phyloP scores from a whole-genome alignment of 108 stramenopile species.

The Pseudonitzschia delicatissima region DNA sequence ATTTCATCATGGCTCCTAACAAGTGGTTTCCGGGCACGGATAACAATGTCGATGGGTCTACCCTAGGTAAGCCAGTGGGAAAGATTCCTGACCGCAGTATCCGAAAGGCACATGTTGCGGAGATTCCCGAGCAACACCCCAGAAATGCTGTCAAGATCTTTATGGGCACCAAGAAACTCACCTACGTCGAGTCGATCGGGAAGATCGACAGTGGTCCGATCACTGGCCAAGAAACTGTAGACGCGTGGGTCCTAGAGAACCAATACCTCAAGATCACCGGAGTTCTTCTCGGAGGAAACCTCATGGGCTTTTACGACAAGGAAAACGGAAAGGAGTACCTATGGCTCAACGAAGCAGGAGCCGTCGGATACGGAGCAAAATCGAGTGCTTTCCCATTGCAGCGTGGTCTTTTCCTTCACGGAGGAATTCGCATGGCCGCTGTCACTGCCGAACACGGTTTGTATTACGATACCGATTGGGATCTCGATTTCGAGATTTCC shows the following conservation, averaged over 20 bases:
- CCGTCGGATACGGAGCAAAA: constrained; percentile 6
- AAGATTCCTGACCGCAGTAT: too few relatives aligned
- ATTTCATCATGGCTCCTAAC: too few relatives aligned
- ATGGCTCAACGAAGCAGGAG: constrained; percentile 21
- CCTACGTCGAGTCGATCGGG: background rate
- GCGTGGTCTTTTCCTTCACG: constrained; percentile 13
- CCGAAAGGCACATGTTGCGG: background rate
- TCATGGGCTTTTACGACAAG: background rate
- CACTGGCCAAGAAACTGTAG: background rate
- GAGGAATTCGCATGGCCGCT: constrained; percentile 23
- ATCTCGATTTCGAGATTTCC: background rate
- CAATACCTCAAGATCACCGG: background rate
- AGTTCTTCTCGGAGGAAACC: background rate
- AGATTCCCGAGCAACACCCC: background rate
- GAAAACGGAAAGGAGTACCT: constrained; percentile 1
- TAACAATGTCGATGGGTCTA: too few relatives aligned
- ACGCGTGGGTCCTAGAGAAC: background rate
- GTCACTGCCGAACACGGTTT: constrained; percentile 22
- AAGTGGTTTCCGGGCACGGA: too few relatives aligned
- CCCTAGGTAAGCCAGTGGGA: too few relatives aligned
- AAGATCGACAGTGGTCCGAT: background rate
- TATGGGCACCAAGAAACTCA: background rate
- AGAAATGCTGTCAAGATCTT: background rate
- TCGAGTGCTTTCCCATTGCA: constrained; percentile 9
- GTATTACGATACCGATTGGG: constrained; percentile 27